Evolutionary conservation across 2,329 filamentous ascomycete genomes (phyloP).

Genomic region (Coniochaeta prunicola): DNA sequence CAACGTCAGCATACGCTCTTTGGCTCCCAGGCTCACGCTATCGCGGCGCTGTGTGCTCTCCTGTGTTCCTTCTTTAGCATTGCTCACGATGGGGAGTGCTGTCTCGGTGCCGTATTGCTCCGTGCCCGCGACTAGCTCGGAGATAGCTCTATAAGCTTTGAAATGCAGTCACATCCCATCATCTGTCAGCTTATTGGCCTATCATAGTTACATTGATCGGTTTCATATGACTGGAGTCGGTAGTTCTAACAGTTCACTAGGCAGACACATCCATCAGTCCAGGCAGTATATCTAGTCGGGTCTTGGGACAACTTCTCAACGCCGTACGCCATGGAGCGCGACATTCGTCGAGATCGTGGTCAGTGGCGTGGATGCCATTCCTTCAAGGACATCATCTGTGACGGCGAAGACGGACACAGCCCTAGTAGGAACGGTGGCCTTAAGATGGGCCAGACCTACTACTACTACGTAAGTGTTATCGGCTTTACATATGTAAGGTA

Average conservation of each 20-base stretch:
- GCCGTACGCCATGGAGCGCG: conserved; percentile 73
- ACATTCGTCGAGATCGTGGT: conserved; percentile 63
- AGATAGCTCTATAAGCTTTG: background rate
- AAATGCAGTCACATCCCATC: background rate
- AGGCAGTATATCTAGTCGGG: conserved; percentile 73
- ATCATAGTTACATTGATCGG: background rate
- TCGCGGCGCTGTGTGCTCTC: background rate
- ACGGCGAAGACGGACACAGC: conserved; percentile 53
- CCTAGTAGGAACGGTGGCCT: conserved; percentile 67
- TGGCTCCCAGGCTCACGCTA: background rate
- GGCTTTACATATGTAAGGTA: conserved; percentile 5
- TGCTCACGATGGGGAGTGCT: background rate
- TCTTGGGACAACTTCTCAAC: conserved; percentile 93
- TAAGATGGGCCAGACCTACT: conserved; percentile 90
- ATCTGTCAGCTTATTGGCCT: background rate
- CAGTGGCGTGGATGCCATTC: conserved; percentile 85
- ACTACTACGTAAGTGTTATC: conserved; percentile 72
- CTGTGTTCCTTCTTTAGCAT: background rate
- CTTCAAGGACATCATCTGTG: conserved; percentile 79
- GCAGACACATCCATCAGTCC: conserved; percentile 52
- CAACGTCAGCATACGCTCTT: background rate
- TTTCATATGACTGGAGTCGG: background rate
- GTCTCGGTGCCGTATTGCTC: background rate
- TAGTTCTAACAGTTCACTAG: conserved; percentile 25
- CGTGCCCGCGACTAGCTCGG: background rate